Conservation (phyloP, 768 basidiomycete species). For the Tylopilus sp. region DNA sequence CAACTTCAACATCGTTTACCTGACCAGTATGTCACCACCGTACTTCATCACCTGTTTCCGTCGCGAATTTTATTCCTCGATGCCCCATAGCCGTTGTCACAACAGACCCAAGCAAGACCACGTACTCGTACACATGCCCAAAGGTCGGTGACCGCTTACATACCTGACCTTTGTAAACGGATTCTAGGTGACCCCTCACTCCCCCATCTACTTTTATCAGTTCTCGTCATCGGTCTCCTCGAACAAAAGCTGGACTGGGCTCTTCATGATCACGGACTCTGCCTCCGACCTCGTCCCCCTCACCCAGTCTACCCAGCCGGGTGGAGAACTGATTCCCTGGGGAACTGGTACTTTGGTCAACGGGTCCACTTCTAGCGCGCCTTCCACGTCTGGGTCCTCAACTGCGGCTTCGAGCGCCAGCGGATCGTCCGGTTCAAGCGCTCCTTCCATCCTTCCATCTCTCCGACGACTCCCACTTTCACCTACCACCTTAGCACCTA, state of each 20-base stretch:
- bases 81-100: conserved; percentile 58
- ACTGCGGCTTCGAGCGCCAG: not conserved
- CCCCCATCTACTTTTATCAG: conserved; percentile 80
- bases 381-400: not conserved
- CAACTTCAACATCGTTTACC: conserved; percentile 63
- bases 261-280: conserved; percentile 66
- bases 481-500: too few relatives aligned
- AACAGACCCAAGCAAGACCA: conserved; percentile 43
- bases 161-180: not conserved
- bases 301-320: conserved; percentile 50
- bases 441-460: conserved; percentile 1
- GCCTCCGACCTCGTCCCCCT: conserved; percentile 46
- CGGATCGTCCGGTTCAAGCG: conserved; percentile 1
- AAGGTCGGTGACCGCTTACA: conserved; percentile 42
- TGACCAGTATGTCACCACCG: conserved; percentile 58
- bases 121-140: conserved; percentile 62
- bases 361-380: conserved; percentile 32
- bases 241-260: conserved; percentile 61
- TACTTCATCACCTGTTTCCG: not conserved
- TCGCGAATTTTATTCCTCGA: not conserved
- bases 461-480: too few relatives aligned
- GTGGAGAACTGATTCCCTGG: conserved; percentile 54
- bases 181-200: conserved; percentile 59
- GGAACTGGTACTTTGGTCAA: conserved; percentile 55
- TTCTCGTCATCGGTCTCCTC: conserved; percentile 48